Conservation (phyloP, 371 early-diverging fungal genomes). For the Mortierella sp. region DNA sequence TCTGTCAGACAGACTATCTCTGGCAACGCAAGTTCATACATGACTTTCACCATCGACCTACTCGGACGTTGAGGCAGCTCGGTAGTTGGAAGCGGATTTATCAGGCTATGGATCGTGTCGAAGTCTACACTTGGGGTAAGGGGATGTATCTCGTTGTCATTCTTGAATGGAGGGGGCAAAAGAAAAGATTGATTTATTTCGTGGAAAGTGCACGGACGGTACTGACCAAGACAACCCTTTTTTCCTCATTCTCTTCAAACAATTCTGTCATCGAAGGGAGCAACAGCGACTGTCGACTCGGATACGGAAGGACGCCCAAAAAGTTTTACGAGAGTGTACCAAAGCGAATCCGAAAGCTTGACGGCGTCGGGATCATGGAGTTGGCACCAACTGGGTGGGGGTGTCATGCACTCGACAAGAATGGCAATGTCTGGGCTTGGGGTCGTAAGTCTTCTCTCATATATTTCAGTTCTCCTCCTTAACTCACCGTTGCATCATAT, state of each 20-base stretch:
- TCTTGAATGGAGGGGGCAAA: neutral
- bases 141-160: neutral
- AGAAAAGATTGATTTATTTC: neutral
- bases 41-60: slow-evolving; percentile 35
- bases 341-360: slow-evolving; percentile 41
- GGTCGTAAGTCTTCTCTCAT: slow-evolving; percentile 39
- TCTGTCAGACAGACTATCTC: slow-evolving; percentile 42
- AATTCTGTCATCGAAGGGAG: slow-evolving; percentile 18
- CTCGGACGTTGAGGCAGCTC: slow-evolving; percentile 17
- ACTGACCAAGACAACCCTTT: neutral
- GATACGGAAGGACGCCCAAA: slow-evolving; percentile 43
- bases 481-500: slow-evolving; percentile 4
- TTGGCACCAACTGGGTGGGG: slow-evolving; percentile 55
- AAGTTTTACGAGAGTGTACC: slow-evolving; percentile 48
- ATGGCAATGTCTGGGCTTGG: slow-evolving; percentile 56
- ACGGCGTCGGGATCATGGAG: slow-evolving; percentile 40
- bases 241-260: neutral
- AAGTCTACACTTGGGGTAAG: slow-evolving; percentile 59
- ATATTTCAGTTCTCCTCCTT: neutral
- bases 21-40: slow-evolving; percentile 53
- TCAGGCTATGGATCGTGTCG: slow-evolving; percentile 49
- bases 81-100: slow-evolving; percentile 49
- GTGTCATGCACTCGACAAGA: slow-evolving; percentile 49
- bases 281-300: slow-evolving; percentile 40
- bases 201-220: neutral